Evolutionary conservation across 225 moss, liverwort and hornwort genomes (phyloP).

Genomic region (Thuidium tamariscinum): DNA sequence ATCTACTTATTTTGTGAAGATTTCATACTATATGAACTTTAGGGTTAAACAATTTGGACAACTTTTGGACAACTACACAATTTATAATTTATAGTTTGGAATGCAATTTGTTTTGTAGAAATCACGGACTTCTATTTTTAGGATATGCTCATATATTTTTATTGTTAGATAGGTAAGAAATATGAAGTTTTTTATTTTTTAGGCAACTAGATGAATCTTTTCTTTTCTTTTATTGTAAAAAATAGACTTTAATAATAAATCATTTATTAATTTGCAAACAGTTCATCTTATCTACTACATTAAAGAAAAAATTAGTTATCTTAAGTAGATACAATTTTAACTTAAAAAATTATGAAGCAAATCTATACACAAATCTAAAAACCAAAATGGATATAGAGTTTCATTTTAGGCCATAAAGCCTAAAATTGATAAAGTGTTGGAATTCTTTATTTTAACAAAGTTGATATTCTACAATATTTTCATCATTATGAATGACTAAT

Average conservation of each 20-base stretch:
- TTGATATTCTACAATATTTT: background rate
- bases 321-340: background rate
- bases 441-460: background rate
- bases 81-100: background rate
- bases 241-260: too few relatives aligned
- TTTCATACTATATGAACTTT: background rate
- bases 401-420: fast-evolving
- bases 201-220: fast-evolving
- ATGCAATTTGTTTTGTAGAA: background rate
- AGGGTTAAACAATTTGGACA: background rate
- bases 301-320: background rate
- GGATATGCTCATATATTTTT: background rate
- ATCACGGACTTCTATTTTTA: background rate
- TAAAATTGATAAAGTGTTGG: background rate
- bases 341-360: background rate
- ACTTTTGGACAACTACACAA: too few relatives aligned
- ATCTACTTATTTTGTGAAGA: background rate
- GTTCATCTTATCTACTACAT: background rate
- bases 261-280: too few relatives aligned
- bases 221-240: too few relatives aligned
- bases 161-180: background rate
- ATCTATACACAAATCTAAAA: background rate
- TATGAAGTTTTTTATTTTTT: background rate
- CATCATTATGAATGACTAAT: background rate
- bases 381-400: background rate